These are phyloP conservation scores for Colletotrichum gigasporum DNA, from an alignment of 2,329 filamentous ascomycete species.

Conservation along the genomic window DNA sequence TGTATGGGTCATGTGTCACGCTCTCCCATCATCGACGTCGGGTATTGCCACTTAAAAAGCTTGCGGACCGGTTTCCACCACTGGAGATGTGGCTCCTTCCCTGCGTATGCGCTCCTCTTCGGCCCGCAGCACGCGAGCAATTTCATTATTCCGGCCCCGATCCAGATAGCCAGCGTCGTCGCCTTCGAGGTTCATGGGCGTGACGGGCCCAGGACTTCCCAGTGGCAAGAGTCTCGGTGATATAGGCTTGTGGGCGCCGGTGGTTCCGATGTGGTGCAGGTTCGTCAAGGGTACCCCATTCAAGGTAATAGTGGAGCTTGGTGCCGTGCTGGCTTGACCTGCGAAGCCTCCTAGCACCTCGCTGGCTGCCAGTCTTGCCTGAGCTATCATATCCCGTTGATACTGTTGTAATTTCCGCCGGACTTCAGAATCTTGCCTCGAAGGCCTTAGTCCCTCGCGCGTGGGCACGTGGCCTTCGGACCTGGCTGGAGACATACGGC, in stretches of 20 bases:
- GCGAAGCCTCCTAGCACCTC: constrained; percentile 39
- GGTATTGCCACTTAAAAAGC: constrained; percentile 35
- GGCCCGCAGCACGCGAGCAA: constrained; percentile 31
- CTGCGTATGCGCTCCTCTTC: constrained; percentile 44
- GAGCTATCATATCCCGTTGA: constrained; percentile 68
- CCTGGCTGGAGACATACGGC: constrained; percentile 19
- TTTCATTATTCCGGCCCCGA: constrained; percentile 38
- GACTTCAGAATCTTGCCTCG: constrained; percentile 56
- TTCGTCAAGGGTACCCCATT: constrained; percentile 47
- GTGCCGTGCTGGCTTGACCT: constrained; percentile 35
- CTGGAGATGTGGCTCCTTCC: constrained; percentile 43
- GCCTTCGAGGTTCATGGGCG: constrained; percentile 65
- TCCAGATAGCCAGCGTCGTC: constrained; percentile 50
- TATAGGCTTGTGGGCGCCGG: constrained; percentile 54
- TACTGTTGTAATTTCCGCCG: constrained; percentile 65
- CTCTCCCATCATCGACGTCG: background rate
- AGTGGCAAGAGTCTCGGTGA: constrained; percentile 62
- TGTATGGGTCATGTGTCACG: background rate
- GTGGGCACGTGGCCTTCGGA: constrained; percentile 37
- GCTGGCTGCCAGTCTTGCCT: constrained; percentile 58
- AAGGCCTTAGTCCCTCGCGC: constrained; percentile 35
- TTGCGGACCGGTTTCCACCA: constrained; percentile 42
- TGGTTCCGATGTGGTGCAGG: constrained; percentile 45
- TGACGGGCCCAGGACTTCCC: constrained; percentile 69
- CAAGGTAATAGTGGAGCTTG: constrained; percentile 42